Evolutionary conservation across 495 filamentous ascomycete genomes (phyloP).

Genomic region (Baudoinia panamericana): DNA sequence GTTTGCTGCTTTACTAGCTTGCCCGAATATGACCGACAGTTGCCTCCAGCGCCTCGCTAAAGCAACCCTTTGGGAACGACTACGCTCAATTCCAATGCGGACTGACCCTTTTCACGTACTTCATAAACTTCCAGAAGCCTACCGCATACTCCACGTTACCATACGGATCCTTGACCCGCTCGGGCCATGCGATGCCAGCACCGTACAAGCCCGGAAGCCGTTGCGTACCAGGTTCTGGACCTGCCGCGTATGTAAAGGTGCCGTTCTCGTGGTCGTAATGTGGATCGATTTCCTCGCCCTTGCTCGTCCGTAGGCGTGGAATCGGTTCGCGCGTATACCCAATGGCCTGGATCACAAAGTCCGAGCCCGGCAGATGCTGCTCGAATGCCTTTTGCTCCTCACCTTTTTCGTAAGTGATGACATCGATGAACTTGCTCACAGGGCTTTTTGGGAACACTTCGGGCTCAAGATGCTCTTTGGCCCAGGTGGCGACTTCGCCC

Average conservation of each 20-base stretch:
- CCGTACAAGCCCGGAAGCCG: slow-evolving; percentile 41
- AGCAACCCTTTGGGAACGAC: too few relatives aligned
- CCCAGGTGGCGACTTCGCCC: slow-evolving; percentile 46
- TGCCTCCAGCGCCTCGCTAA: not conserved
- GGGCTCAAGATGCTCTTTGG: slow-evolving; percentile 42
- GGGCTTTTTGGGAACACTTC: slow-evolving; percentile 34
- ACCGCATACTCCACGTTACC: slow-evolving; percentile 51
- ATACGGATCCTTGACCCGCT: slow-evolving; percentile 44
- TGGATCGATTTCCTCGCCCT: slow-evolving; percentile 23
- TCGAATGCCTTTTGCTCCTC: slow-evolving; percentile 34
- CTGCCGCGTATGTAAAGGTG: slow-evolving; percentile 29
- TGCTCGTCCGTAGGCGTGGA: slow-evolving; percentile 29
- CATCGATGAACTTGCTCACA: slow-evolving; percentile 38
- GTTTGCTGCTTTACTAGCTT: too few relatives aligned
- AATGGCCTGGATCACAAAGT: slow-evolving; percentile 42
- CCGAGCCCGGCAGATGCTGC: slow-evolving; percentile 36
- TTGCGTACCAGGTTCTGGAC: slow-evolving; percentile 1
- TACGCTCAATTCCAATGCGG: slow-evolving; percentile 20
- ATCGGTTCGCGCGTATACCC: slow-evolving; percentile 40
- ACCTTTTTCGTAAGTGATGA: slow-evolving; percentile 36
- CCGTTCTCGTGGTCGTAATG: slow-evolving; percentile 40
- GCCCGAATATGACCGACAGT: too few relatives aligned
- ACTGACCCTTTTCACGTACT: slow-evolving; percentile 37
- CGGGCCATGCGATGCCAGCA: slow-evolving; percentile 49
- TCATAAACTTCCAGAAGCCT: slow-evolving; percentile 53